Percentiles rank a stretch among this genome's conserved stretches.
phyloP scores from a whole-genome alignment of 176 grass and related monocot genomes.

The Aegilops umbellulata region DNA sequence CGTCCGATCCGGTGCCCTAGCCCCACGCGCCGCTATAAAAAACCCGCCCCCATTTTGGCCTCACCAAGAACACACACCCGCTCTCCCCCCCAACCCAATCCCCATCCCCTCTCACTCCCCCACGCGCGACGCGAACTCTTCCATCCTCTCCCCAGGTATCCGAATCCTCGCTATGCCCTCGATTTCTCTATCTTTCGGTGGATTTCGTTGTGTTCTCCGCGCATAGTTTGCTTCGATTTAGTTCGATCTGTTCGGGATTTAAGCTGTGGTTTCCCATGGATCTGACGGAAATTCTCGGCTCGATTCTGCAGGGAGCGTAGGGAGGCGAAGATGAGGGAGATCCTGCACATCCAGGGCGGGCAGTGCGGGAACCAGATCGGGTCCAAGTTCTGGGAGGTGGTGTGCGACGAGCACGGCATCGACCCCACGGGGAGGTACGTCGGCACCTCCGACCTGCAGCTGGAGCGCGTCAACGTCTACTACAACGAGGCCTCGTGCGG shows the following conservation, averaged over 20 bases:
- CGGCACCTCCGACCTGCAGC: constrained; percentile 59
- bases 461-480: constrained; percentile 91
- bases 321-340: constrained; percentile 74
- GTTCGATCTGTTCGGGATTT: background rate
- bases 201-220: background rate
- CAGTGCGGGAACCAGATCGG: constrained; percentile 90
- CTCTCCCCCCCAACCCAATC: background rate
- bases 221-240: background rate
- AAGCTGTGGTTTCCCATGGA: background rate
- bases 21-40: constrained; percentile 38
- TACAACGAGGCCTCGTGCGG: constrained; percentile 85
- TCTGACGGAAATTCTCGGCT: background rate
- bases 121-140: background rate
- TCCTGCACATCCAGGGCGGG: constrained; percentile 81
- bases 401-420: constrained; percentile 88
- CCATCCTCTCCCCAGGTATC: constrained; percentile 16
- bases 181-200: background rate
- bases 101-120: background rate
- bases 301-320: background rate
- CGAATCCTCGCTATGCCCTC: no score
- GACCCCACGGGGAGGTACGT: constrained; percentile 62
- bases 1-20: constrained; percentile 26
- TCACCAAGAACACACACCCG: background rate
- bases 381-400: constrained; percentile 90
- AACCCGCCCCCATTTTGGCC: background rate